A percentile compares a stretch with the other conserved stretches of the same genome.
Evolutionary conservation across 768 basidiomycete species (phyloP).

Genomic region (Phylloporus sp.): DNA sequence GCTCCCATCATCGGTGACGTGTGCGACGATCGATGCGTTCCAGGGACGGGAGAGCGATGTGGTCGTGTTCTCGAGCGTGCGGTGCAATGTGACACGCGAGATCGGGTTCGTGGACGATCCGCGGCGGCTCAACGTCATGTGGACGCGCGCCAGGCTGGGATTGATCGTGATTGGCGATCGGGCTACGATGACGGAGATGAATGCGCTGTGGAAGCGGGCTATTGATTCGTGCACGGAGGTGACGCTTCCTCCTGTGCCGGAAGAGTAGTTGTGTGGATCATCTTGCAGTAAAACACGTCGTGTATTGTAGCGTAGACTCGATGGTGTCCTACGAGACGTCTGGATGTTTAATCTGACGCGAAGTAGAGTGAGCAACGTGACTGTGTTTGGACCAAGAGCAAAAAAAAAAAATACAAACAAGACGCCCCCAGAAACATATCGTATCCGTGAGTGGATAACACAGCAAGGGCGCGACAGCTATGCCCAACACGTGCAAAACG

Average conservation of each 20-base stretch:
- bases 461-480: too few species aligned
- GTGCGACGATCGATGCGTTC: conserved; percentile 40
- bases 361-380: too few species aligned
- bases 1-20: conserved; percentile 25
- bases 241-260: conserved; percentile 3
- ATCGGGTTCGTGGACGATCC: conserved; percentile 66
- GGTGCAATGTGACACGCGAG: conserved; percentile 55
- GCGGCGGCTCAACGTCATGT: conserved; percentile 59
- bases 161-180: conserved; percentile 60
- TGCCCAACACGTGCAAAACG: too few species aligned
- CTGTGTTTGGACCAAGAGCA: too few species aligned
- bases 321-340: too few species aligned
- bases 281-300: conserved; percentile 5
- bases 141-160: conserved; percentile 59
- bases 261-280: background rate
- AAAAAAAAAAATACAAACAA: too few species aligned
- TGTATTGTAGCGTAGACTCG: too few species aligned
- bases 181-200: conserved; percentile 42
- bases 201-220: conserved; percentile 52
- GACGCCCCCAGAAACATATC: too few species aligned
- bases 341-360: too few species aligned
- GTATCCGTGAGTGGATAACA: too few species aligned
- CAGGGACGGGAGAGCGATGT: conserved; percentile 69
- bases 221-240: conserved; percentile 32
- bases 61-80: conserved; percentile 61